Evolutionary conservation across 306 rosid species (phyloP).

Genomic region (Carpinus viminea): DNA sequence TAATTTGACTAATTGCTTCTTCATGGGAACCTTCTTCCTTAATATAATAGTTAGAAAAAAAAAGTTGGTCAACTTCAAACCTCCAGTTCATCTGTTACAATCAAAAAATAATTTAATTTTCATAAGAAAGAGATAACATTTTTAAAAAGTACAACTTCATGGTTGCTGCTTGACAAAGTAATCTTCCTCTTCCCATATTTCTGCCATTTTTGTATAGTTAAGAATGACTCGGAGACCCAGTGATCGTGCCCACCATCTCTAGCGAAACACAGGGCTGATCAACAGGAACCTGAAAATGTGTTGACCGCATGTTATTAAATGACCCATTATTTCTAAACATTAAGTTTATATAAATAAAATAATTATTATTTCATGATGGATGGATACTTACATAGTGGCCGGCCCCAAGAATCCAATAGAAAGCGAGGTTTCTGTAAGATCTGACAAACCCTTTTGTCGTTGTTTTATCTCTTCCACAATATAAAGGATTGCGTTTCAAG

Average conservation of each 20-base stretch:
- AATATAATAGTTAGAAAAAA: no score
- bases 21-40: no score
- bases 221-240: background rate
- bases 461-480: background rate
- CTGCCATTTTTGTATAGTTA: background rate
- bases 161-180: background rate
- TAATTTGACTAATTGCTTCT: no score
- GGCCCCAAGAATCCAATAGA: background rate
- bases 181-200: background rate
- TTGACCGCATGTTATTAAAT: background rate
- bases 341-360: background rate
- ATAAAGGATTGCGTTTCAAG: slow-evolving; percentile 1
- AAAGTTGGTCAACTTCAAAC: no score
- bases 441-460: background rate
- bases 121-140: background rate
- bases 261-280: slow-evolving; percentile 1
- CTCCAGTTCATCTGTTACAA: no score
- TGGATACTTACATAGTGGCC: background rate
- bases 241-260: background rate
- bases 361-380: background rate
- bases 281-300: background rate
- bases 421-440: background rate
- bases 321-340: no score
- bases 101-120: no score
- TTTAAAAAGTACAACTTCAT: background rate